Evolutionary conservation across 495 filamentous ascomycete genomes (phyloP), one percentile per base, ranked within the genome.

Genomic region (Lepidopterella palustris): DNA sequence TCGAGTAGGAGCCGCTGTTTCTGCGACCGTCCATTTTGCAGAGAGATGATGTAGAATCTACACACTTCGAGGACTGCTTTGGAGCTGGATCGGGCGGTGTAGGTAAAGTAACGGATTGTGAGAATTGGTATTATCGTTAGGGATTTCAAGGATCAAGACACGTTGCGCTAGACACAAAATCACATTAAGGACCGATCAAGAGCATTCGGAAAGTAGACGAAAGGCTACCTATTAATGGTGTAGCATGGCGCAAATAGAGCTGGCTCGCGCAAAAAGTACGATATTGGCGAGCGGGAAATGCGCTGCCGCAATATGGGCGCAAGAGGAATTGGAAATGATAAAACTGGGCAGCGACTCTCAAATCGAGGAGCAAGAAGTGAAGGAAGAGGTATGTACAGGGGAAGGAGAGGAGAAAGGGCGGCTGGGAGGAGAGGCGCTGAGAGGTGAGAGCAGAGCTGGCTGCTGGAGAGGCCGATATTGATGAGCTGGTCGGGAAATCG

Each of bases 1-100:
- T 53, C 5, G 58, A 42, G 53, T 68, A 63, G 26, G 61, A 58
- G 25, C 52, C 57, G 55, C 49, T 64, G 28, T 53, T 64, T 21
- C 52, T 51, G 25, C 42, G 57, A 40, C 59, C 59, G 18, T 64
- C 61, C 65, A 68, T 57, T 27, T n/a, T 58, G 57, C 27, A 18
- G 11, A n/a, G 8, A 45, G 45, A 18, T 59, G 50, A 57, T 59
- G 21, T 32, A 31, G 55, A 21, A 5, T 24, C 20, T 50, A 6
- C 25, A 50, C 21, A 25, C 21, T 21, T 24, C 18, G 47, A 50
- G 26, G 24, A 21, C 15, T 50, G 47, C n/a, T 13, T 1, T 24
- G 47, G 26, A 24, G 47, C 47, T 50, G 21, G 47, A 27, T 50
- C 25, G 47, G 47, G 47, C 20, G 47, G 11, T 25, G 47, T 18